phyloP scores from a whole-genome alignment of 2,329 filamentous ascomycete genomes.

The Bipolaris sorokiniana region DNA sequence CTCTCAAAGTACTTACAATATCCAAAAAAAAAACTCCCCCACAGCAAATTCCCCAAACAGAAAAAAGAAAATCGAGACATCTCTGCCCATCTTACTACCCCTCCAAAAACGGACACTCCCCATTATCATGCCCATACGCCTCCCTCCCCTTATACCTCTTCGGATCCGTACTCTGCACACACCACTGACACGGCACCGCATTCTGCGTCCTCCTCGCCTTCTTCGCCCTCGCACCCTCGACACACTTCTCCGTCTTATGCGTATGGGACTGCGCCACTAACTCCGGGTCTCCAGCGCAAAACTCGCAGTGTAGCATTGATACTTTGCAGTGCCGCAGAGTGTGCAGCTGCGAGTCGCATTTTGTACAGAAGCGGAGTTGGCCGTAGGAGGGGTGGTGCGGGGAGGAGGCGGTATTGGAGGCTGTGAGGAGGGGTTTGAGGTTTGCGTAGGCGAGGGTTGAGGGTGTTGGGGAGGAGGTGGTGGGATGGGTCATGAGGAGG shows the following conservation, averaged over 20 bases:
- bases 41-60: too few relatives aligned
- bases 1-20: too few relatives aligned
- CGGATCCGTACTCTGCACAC: slow-evolving; percentile 10
- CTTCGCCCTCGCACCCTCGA: not conserved
- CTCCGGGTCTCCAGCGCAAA: not conserved
- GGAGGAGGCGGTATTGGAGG: not conserved
- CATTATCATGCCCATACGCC: slow-evolving; percentile 8
- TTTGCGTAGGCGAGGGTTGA: not conserved
- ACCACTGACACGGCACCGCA: slow-evolving; percentile 7
- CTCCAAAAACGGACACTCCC: slow-evolving; percentile 7
- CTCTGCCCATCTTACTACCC: too few relatives aligned
- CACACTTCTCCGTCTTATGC: not conserved
- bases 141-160: not conserved
- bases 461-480: not conserved
- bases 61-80: not conserved
- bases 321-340: not conserved
- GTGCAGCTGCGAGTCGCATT: not conserved
- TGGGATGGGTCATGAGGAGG: slow-evolving; percentile 2
- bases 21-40: too few relatives aligned
- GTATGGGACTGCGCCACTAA: too few relatives aligned
- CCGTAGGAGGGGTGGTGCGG: not conserved
- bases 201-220: not conserved
- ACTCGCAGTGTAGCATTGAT: not conserved
- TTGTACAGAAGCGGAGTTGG: not conserved
- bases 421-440: not conserved